A percentile compares a stretch with the other conserved stretches of the same genome.
phyloP scores from a whole-genome alignment of 345 rosid species.

The Populus deltoides region DNA sequence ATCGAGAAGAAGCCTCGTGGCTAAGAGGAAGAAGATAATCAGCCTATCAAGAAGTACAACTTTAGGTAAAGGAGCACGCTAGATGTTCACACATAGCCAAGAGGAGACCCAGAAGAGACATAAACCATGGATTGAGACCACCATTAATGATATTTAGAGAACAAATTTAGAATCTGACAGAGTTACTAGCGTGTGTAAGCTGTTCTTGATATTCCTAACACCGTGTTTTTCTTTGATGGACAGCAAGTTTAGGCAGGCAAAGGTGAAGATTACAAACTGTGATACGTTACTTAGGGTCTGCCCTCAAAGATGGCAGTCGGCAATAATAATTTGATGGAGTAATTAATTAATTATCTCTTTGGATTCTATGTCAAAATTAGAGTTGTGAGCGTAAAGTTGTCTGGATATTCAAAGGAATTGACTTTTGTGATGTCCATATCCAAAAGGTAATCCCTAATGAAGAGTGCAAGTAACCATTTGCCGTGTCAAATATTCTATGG shows the following conservation, averaged over 20 bases:
- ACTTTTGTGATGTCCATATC: not conserved
- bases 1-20: not conserved
- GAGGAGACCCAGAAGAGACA: not conserved
- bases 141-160: no score
- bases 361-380: not conserved
- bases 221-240: not conserved
- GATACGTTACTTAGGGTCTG: not conserved
- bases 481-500: no score
- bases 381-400: not conserved
- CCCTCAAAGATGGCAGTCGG: not conserved
- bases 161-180: no score
- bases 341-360: not conserved
- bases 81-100: not conserved
- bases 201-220: no score
- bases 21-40: not conserved
- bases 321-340: no score
- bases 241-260: no score
- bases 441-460: not conserved
- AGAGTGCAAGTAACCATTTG: no score
- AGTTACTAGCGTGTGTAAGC: no score
- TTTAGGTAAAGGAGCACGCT: not conserved
- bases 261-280: not conserved
- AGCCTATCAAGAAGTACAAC: not conserved
- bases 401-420: not conserved
- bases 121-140: not conserved